Conservation (phyloP, 768 basidiomycete genomes). For the Lactifluus rugatus region DNA sequence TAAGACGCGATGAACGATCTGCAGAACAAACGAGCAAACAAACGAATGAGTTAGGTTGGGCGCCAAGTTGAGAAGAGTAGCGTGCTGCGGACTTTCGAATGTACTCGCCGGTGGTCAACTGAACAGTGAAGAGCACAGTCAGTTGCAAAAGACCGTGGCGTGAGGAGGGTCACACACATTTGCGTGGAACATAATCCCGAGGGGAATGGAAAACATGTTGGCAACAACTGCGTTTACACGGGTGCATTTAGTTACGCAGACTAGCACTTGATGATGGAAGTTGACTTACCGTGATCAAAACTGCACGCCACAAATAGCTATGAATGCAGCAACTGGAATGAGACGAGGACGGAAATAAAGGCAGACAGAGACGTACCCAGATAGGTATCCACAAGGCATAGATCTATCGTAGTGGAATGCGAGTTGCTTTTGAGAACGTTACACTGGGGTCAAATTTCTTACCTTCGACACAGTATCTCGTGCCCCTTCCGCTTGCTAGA, state of each 20-base stretch:
- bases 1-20: constrained; percentile 56
- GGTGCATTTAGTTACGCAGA: not conserved
- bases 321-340: not conserved
- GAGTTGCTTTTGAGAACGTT: not conserved
- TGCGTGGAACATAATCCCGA: constrained; percentile 63
- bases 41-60: not conserved
- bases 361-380: constrained; percentile 40
- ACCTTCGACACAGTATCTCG: constrained; percentile 63
- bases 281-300: constrained; percentile 53
- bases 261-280: not conserved
- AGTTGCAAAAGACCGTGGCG: not conserved
- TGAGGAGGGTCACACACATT: constrained; percentile 33
- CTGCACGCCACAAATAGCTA: constrained; percentile 63
- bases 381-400: constrained; percentile 65
- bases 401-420: constrained; percentile 29
- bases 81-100: constrained; percentile 48
- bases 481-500: constrained; percentile 60
- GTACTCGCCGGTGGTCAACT: constrained; percentile 47
- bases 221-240: constrained; percentile 40
- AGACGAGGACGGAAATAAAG: no score
- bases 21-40: not conserved
- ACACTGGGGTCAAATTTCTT: not conserved
- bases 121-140: not conserved
- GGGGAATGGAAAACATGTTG: constrained; percentile 67
- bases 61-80: not conserved